Conservation (phyloP, 768 basidiomycete species). For the Termitomyces sp. region DNA sequence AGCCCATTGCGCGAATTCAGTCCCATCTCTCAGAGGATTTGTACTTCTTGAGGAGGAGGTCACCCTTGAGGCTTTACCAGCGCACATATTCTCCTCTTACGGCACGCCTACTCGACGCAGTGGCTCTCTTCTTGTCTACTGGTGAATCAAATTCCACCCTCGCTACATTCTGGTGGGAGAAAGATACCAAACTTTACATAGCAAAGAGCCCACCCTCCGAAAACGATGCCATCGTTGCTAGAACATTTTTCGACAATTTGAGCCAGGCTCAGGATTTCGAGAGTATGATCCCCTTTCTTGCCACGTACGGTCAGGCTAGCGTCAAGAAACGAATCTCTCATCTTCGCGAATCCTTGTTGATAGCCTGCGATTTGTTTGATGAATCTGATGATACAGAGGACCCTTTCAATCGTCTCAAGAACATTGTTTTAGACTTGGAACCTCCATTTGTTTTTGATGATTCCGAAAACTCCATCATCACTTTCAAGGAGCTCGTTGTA, state of each 20-base stretch:
- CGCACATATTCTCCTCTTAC: background rate
- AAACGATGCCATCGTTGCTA: background rate
- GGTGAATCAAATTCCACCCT: background rate
- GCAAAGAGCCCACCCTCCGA: background rate
- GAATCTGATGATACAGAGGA: background rate
- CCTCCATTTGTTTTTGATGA: background rate
- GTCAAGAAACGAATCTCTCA: background rate
- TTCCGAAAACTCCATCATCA: background rate
- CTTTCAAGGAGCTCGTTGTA: background rate
- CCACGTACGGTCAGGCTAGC: background rate
- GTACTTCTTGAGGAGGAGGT: background rate
- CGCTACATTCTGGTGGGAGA: background rate
- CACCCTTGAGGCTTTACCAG: background rate
- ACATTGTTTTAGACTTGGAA: background rate
- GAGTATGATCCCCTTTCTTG: background rate
- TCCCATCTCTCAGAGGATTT: background rate
- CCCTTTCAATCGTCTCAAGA: background rate
- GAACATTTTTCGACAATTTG: background rate
- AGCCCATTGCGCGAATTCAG: background rate
- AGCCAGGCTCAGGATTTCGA: background rate
- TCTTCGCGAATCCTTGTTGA: background rate
- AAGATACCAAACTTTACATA: background rate
- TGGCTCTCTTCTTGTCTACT: background rate
- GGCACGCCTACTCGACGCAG: background rate
- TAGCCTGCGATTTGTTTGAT: no score